Conservation (phyloP, 495 filamentous ascomycete genomes). For the Ramalina intermedia region DNA sequence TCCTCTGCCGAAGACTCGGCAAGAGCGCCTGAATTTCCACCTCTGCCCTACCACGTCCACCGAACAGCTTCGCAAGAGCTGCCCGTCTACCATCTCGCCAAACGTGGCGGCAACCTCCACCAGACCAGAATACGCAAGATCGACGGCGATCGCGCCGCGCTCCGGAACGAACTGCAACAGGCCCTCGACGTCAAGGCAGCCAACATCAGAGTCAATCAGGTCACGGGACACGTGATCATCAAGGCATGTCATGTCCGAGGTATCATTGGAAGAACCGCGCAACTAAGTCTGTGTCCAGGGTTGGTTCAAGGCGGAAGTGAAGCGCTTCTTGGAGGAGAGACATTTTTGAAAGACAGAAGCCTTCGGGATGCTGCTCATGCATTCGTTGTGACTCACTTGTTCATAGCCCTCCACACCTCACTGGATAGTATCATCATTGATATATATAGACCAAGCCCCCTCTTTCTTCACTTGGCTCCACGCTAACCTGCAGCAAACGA, state of each 20-base stretch:
- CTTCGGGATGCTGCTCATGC: background rate
- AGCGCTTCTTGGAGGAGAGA: constrained; percentile 31
- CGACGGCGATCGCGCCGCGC: constrained; percentile 48
- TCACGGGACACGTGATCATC: constrained; percentile 50
- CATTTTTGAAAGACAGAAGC: constrained; percentile 25
- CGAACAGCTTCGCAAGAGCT: constrained; percentile 58
- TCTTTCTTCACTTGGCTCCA: background rate
- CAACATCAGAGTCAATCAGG: constrained; percentile 38
- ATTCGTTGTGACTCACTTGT: too few species aligned
- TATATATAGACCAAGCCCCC: background rate
- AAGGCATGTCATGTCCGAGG: constrained; percentile 33
- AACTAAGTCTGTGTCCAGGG: constrained; percentile 19
- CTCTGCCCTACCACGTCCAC: constrained; percentile 55
- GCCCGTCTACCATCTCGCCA: constrained; percentile 62
- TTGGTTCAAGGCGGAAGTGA: constrained; percentile 36
- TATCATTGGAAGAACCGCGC: background rate
- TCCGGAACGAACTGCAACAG: constrained; percentile 36
- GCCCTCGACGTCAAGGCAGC: constrained; percentile 30
- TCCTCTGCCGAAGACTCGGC: constrained; percentile 17
- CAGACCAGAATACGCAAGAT: constrained; percentile 65
- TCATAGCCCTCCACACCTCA: too few species aligned
- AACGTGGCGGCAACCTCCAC: constrained; percentile 63
- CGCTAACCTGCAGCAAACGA: constrained; percentile 2
- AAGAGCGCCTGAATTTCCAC: constrained; percentile 12
- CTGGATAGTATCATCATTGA: background rate